phyloP scores from a whole-genome alignment of 2,329 filamentous ascomycete genomes.

The Magnaporthiopsis incrustans region DNA sequence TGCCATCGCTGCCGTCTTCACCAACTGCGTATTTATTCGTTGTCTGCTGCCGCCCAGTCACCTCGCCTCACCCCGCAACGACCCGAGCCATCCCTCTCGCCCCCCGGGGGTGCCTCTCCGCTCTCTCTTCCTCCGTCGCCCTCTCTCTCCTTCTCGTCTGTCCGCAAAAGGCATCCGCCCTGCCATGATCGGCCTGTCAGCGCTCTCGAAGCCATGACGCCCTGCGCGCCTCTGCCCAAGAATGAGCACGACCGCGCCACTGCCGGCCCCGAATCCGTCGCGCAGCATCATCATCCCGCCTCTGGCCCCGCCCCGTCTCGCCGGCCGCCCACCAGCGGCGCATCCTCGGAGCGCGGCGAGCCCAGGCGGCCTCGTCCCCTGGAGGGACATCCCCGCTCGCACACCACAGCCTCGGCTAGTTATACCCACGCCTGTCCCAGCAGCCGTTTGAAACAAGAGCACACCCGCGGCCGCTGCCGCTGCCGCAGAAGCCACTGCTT shows the following conservation, averaged over 20 bases:
- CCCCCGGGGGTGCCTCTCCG: not conserved
- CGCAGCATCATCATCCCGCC: not conserved
- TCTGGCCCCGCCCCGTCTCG: slow-evolving; percentile 8
- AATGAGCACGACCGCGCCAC: slow-evolving; percentile 17
- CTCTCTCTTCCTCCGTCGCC: not conserved
- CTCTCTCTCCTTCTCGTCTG: too few relatives aligned
- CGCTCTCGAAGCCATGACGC: slow-evolving; percentile 34
- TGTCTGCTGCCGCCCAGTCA: not conserved
- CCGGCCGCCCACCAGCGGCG: slow-evolving; percentile 10
- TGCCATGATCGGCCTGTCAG: slow-evolving; percentile 24
- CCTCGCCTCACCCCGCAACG: not conserved
- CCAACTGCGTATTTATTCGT: not conserved
- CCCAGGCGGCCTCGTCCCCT: slow-evolving; percentile 11
- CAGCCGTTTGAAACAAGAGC: not conserved
- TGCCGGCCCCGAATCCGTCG: slow-evolving; percentile 8
- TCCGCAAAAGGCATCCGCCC: not conserved
- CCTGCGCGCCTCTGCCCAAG: slow-evolving; percentile 28
- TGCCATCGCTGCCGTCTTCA: not conserved
- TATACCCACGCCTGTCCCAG: not conserved
- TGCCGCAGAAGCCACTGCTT: not conserved
- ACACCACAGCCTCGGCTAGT: not conserved
- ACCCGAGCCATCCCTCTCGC: not conserved
- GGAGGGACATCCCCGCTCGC: not conserved
- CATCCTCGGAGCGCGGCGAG: slow-evolving; percentile 8
- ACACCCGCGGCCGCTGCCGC: not conserved